Conservation (phyloP, 345 rosid genomes). For the Physaria fendleri region DNA sequence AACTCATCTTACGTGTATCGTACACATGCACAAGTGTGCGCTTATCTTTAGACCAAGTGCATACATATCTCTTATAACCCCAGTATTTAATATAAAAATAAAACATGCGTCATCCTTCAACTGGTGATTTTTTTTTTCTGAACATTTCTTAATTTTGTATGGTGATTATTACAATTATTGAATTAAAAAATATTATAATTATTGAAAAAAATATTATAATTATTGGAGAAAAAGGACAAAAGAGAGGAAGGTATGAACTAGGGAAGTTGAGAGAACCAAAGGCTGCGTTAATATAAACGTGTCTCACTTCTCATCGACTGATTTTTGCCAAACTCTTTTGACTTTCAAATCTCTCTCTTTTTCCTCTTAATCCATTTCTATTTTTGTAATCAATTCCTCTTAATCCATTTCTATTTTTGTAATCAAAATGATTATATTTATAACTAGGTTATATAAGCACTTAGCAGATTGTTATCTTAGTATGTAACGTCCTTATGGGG, state of each 20-base stretch:
- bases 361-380: neutral
- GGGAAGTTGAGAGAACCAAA: slow-evolving; percentile 29
- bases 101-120: neutral
- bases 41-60: neutral
- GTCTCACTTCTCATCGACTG: neutral
- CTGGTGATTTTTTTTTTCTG: neutral
- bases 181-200: too few species aligned
- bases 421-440: too few species aligned
- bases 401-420: neutral
- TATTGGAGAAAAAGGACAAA: slow-evolving; percentile 7
- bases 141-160: neutral
- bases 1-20: neutral
- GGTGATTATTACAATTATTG: neutral
- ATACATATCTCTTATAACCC: neutral
- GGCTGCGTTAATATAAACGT: slow-evolving; percentile 18
- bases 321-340: too few species aligned
- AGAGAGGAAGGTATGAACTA: slow-evolving; percentile 23
- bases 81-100: neutral
- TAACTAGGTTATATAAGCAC: too few species aligned
- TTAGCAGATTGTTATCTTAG: too few species aligned
- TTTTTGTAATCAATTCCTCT: neutral
- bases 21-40: neutral
- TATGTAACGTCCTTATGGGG: too few species aligned
- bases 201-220: too few species aligned
- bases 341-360: neutral